Evolutionary conservation across 257 asterid genomes (phyloP), one percentile per base, ranked within the genome.

Genomic region (Plantago ovata): DNA sequence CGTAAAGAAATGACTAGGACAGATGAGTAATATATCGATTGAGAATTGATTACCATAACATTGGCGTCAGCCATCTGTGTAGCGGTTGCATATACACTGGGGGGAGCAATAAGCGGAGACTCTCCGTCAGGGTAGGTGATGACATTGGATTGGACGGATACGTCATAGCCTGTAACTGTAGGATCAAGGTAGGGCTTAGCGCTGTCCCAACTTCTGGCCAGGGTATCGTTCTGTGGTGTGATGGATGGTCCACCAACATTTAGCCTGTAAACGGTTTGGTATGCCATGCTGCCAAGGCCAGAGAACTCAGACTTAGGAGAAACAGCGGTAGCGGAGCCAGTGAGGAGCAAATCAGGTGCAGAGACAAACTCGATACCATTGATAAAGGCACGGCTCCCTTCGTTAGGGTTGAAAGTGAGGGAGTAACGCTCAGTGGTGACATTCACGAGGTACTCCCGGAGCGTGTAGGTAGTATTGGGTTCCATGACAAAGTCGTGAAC

Each of bases 41-140:
- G n/a, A n/a, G n/a, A n/a, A n/a, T 28, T 28, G 7, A 6, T 8
- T 28, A 28, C 36, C 36, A 8, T 8, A 7, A 73, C 83, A n/a
- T 75, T 73, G 59, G 97, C 89, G 42, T 81, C 65, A 0, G 91
- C 92, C 91, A 93, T 84, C 53, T 86, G 81, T 0, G 75, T 63
- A 16, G 98, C 97, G 7, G 96, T 67, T 23, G 97, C 77, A 60
- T 89, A 93, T 51, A 93, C 95, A 28, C 41, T 7, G 0, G 91
- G 96, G 28, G 97, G 97, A 2, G 92, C 97, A 16, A 84, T 84
- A 61, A 89, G 64, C 38, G 97, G 92, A 2, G 98, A 93, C 21
- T 74, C 86, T 0, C 91, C 94, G 0, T 72, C 80, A 0, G 96
- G 97, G 60, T 93, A 93, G 0, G 72, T 60, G 11, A 93, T 76